phyloP scores from a whole-genome alignment of 2,329 filamentous ascomycete genomes.

The Botrytis galanthina region DNA sequence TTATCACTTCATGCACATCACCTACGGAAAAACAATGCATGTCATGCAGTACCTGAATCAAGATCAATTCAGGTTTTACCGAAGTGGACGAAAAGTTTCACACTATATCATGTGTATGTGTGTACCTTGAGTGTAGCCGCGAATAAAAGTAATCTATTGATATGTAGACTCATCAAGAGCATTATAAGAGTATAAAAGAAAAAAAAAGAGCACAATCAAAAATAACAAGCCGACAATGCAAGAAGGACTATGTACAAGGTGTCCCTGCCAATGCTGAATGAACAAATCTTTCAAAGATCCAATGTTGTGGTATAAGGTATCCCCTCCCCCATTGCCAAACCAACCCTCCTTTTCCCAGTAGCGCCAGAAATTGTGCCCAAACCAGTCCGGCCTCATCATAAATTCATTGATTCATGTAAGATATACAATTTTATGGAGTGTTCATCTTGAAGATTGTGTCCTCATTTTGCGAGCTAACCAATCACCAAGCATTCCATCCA shows the following conservation, averaged over 20 bases:
- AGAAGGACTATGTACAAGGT: constrained; percentile 19
- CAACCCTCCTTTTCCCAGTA: constrained; percentile 22
- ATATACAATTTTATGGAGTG: constrained; percentile 12
- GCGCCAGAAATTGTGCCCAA: constrained; percentile 25
- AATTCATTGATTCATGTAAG: constrained; percentile 36
- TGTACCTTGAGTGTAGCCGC: not conserved
- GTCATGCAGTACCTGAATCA: not conserved
- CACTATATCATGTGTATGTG: not conserved
- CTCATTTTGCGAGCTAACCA: constrained; percentile 74
- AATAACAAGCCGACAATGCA: constrained; percentile 17
- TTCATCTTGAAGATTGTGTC: constrained; percentile 36
- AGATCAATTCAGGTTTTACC: not conserved
- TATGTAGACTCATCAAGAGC: constrained; percentile 14
- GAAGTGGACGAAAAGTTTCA: not conserved
- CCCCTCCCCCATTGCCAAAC: constrained; percentile 13
- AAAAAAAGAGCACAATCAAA: constrained; percentile 3
- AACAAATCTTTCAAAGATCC: constrained; percentile 25
- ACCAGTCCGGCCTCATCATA: constrained; percentile 30
- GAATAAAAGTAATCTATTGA: not conserved
- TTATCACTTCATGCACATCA: not conserved
- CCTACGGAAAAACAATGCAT: not conserved
- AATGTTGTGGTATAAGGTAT: constrained; percentile 24
- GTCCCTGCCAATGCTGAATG: constrained; percentile 16
- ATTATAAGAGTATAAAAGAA: not conserved
- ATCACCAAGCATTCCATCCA: constrained; percentile 82